These are phyloP conservation scores for Neurospora sp. DNA, from an alignment of 495 filamentous ascomycete genomes.

Conservation along the genomic window DNA sequence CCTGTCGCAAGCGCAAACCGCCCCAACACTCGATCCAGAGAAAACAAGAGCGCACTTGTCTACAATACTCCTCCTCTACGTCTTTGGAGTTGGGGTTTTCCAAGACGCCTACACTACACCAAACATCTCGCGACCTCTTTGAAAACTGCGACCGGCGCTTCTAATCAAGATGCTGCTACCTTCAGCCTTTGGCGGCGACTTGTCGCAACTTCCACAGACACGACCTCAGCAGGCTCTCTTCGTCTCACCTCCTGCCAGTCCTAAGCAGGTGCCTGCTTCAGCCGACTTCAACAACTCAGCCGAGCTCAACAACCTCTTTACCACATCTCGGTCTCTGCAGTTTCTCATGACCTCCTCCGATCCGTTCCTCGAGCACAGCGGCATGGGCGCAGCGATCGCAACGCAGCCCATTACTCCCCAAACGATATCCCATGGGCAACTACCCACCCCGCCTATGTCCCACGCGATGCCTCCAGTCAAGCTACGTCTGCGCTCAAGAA, in stretches of 20 bases:
- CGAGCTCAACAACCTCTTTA: constrained; percentile 49
- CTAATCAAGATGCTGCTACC: constrained; percentile 52
- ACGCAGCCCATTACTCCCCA: constrained; percentile 31
- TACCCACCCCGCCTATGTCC: constrained; percentile 42
- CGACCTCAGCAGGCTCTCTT: constrained; percentile 49
- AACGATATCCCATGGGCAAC: constrained; percentile 42
- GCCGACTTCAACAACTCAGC: constrained; percentile 40
- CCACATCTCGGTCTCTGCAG: constrained; percentile 62
- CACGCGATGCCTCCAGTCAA: constrained; percentile 38
- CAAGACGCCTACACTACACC: background rate
- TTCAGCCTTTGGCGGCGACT: constrained; percentile 61
- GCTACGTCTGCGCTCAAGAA: constrained; percentile 37
- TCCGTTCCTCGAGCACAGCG: constrained; percentile 19
- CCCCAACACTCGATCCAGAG: background rate
- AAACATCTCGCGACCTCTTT: background rate
- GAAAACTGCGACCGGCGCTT: background rate
- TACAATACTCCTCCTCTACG: background rate
- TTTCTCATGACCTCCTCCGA: constrained; percentile 46
- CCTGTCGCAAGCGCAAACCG: background rate
- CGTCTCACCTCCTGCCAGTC: constrained; percentile 53
- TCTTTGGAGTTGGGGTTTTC: background rate
- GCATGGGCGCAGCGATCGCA: constrained; percentile 16
- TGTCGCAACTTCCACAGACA: constrained; percentile 38
- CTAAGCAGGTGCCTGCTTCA: constrained; percentile 45
- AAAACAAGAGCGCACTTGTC: background rate